phyloP scores from a whole-genome alignment of 306 rosid genomes.

The Canavalia ensiformis region DNA sequence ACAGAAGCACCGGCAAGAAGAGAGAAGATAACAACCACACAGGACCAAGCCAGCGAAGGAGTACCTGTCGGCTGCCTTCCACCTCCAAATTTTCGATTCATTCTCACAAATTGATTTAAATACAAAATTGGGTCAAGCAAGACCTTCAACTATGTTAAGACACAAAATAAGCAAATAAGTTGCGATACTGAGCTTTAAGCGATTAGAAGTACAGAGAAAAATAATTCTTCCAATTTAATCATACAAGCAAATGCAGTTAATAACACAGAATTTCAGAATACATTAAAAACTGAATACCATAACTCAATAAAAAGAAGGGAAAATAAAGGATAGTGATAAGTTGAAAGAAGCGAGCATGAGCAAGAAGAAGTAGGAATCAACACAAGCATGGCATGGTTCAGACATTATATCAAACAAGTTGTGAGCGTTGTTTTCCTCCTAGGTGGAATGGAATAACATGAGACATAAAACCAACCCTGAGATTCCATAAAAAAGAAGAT shows the following conservation, averaged over 20 bases:
- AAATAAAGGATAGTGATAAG: neutral
- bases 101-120: conserved; percentile 36
- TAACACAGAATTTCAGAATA: no score
- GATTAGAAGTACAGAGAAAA: neutral
- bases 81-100: conserved; percentile 63
- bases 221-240: neutral
- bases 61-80: conserved; percentile 61
- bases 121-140: conserved; percentile 15
- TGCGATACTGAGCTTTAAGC: neutral
- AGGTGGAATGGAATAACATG: neutral
- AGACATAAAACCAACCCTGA: neutral
- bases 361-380: conserved; percentile 3
- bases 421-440: neutral
- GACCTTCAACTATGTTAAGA: conserved; percentile 33
- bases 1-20: conserved; percentile 61
- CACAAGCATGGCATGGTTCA: conserved; percentile 10
- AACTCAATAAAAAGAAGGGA: neutral
- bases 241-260: neutral
- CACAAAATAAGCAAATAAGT: conserved; percentile 25
- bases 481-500: conserved; percentile 12
- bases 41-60: conserved; percentile 57
- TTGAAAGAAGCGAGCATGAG: neutral
- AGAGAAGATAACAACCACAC: conserved; percentile 55
- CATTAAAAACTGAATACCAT: neutral
- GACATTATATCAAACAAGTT: conserved; percentile 36